These are phyloP conservation scores for Sarcocystis neurona DNA, from an alignment of 169 alveolate species.

Conservation along the genomic window DNA sequence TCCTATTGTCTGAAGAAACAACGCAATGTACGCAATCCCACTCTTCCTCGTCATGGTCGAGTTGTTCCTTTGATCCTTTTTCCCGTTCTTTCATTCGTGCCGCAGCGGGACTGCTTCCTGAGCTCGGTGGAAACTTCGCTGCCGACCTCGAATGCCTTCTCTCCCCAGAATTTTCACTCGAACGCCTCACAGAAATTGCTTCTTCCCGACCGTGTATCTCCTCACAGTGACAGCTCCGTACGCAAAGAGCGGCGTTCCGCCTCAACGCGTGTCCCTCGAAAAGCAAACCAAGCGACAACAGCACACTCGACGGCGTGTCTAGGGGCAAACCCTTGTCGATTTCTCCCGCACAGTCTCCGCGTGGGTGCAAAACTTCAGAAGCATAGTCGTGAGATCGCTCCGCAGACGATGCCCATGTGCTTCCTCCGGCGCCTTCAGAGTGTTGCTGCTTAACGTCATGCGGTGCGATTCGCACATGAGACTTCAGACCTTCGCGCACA, in stretches of 20 bases:
- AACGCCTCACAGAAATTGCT: not conserved
- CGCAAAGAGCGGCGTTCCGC: not conserved
- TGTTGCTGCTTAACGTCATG: not conserved
- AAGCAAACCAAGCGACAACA: not conserved
- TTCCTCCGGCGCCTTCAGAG: not conserved
- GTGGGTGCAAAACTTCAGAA: not conserved
- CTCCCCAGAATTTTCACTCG: not conserved
- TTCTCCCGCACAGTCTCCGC: not conserved
- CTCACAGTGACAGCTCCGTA: not conserved
- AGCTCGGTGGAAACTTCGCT: no score
- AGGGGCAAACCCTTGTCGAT: not conserved
- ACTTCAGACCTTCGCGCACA: not conserved
- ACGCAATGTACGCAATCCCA: slow-evolving; percentile 29
- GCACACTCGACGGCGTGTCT: not conserved
- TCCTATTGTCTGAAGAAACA: not conserved
- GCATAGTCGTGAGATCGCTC: not conserved
- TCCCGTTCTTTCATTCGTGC: not conserved
- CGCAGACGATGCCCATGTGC: not conserved
- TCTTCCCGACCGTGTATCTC: not conserved
- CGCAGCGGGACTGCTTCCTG: not conserved
- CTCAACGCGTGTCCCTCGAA: not conserved
- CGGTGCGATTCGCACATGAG: not conserved
- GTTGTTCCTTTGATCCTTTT: not conserved
- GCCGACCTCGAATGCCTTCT: not conserved
- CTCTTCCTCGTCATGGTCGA: not conserved